Evolutionary conservation across 2,329 filamentous ascomycete species (phyloP).

Genomic region (Shiraia bambusicola): DNA sequence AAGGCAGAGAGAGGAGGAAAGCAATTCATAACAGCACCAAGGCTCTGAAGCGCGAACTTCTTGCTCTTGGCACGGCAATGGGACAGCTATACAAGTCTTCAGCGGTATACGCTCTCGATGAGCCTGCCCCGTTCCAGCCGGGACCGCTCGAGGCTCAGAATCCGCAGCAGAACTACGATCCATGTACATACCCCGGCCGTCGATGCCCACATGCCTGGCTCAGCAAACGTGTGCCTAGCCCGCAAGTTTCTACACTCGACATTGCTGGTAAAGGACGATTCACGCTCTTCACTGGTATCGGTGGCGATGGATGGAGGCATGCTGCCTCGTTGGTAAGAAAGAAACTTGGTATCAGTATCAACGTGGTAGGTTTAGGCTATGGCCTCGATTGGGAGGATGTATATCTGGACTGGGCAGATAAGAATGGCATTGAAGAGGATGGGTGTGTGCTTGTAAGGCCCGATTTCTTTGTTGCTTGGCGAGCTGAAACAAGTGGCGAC

Average conservation of each 20-base stretch:
- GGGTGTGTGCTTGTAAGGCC: conserved; percentile 61
- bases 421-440: conserved; percentile 58
- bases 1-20: conserved; percentile 7
- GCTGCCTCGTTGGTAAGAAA: conserved; percentile 49
- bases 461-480: conserved; percentile 62
- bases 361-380: conserved; percentile 57
- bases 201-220: conserved; percentile 66
- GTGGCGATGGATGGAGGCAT: conserved; percentile 56
- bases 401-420: conserved; percentile 61
- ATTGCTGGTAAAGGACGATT: conserved; percentile 56
- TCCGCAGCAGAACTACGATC: conserved; percentile 47
- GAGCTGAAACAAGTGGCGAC: conserved; percentile 29
- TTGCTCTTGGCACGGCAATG: conserved; percentile 61
- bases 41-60: conserved; percentile 53
- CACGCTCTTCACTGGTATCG: conserved; percentile 50
- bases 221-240: conserved; percentile 50
- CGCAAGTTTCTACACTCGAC: conserved; percentile 59
- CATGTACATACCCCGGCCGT: conserved; percentile 60
- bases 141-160: conserved; percentile 37
- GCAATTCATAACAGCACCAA: conserved; percentile 47
- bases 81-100: conserved; percentile 56
- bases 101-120: conserved; percentile 51
- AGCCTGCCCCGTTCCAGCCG: conserved; percentile 26
- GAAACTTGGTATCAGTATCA: conserved; percentile 51
- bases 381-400: conserved; percentile 62